Conservation (phyloP, 225 moss, liverwort and hornwort genomes). For the Pseudoscleropodium purum region DNA sequence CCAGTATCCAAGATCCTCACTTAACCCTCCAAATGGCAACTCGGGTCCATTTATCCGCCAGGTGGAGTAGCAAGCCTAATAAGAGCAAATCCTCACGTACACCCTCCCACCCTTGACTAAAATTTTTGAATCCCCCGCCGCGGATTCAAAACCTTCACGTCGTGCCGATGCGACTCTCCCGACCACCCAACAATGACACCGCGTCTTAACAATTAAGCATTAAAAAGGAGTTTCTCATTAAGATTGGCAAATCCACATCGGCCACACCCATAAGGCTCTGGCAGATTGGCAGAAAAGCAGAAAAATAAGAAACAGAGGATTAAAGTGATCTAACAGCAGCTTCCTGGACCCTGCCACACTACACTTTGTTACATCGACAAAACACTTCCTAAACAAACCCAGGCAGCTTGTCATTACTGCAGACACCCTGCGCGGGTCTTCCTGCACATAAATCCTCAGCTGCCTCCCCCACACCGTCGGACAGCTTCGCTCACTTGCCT, state of each 20-base stretch:
- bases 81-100: background rate
- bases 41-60: background rate
- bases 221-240: conserved; percentile 5
- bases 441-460: conserved; percentile 2
- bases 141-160: background rate
- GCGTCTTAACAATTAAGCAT: background rate
- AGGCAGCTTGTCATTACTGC: conserved; percentile 10
- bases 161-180: background rate
- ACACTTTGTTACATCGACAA: conserved; percentile 22
- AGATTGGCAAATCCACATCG: background rate
- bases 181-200: background rate
- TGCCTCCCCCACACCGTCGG: background rate
- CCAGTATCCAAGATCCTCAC: background rate
- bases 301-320: background rate
- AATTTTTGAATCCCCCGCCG: no score
- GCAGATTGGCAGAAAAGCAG: background rate
- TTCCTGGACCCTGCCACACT: conserved; percentile 14
- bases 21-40: background rate
- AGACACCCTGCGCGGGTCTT: background rate
- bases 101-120: background rate
- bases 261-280: background rate
- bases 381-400: conserved; percentile 22
- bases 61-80: background rate
- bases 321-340: conserved; percentile 9
- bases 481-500: conserved; percentile 40